phyloP scores from a whole-genome alignment of 345 rosid species.

The Eutrema heterophyllum region DNA sequence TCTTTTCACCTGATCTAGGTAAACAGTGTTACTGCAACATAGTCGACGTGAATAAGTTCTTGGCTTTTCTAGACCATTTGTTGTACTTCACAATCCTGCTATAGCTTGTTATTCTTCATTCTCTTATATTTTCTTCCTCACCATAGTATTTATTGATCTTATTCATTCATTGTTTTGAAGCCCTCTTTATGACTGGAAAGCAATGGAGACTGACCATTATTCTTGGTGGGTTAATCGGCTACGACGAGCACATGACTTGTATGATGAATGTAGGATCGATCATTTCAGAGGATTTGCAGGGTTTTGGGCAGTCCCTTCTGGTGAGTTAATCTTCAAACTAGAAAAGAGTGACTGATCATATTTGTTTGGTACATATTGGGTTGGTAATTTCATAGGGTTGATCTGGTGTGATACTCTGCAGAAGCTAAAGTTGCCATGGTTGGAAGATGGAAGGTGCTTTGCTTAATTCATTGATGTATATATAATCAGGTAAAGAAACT shows the following conservation, averaged over 20 bases:
- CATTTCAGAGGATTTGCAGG: conserved; percentile 99
- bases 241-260: conserved; percentile 66
- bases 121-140: background rate
- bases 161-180: conserved; percentile 36
- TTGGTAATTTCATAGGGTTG: background rate
- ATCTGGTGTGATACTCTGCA: conserved; percentile 34
- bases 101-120: background rate
- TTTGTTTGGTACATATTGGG: background rate
- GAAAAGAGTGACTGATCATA: conserved; percentile 2
- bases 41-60: background rate
- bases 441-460: conserved; percentile 83
- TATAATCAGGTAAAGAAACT: conserved; percentile 11
- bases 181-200: conserved; percentile 94
- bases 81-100: background rate
- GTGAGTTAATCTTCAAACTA: conserved; percentile 41
- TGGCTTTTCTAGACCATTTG: background rate
- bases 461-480: conserved; percentile 6
- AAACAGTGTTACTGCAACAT: background rate
- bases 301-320: conserved; percentile 89
- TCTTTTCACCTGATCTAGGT: background rate
- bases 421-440: conserved; percentile 77
- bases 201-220: conserved; percentile 81
- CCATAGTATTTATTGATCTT: background rate
- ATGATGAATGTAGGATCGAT: conserved; percentile 87
- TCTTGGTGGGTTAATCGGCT: conserved; percentile 89